phyloP scores from a whole-genome alignment of 805 yeast species.

The Pichia kluyveri region DNA sequence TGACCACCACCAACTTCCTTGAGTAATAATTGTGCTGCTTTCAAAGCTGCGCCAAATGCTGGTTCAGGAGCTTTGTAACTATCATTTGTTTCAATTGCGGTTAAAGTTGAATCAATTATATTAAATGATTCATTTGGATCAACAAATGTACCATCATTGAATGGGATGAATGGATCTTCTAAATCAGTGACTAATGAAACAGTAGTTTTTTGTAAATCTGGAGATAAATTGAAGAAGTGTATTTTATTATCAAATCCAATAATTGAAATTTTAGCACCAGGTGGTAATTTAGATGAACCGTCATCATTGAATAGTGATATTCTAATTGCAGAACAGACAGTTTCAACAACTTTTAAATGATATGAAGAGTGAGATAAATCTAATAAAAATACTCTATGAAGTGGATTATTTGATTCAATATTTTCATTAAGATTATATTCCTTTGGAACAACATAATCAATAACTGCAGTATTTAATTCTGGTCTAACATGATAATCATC shows the following conservation, averaged over 20 bases:
- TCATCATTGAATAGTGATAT: conserved; percentile 42
- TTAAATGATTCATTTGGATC: conserved; percentile 60
- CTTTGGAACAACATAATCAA: conserved; percentile 73
- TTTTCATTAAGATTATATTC: conserved; percentile 46
- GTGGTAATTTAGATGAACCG: conserved; percentile 23
- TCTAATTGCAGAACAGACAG: conserved; percentile 26
- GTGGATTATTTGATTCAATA: neutral
- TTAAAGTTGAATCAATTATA: conserved; percentile 60
- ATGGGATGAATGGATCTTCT: conserved; percentile 76
- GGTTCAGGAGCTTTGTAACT: conserved; percentile 45
- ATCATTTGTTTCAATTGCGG: conserved; percentile 42
- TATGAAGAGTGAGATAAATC: conserved; percentile 66
- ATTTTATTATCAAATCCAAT: conserved; percentile 66
- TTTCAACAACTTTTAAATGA: conserved; percentile 36
- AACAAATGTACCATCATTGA: conserved; percentile 67
- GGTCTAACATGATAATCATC: conserved; percentile 58
- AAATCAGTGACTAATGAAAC: conserved; percentile 60
- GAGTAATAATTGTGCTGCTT: conserved; percentile 57
- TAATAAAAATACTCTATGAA: conserved; percentile 44
- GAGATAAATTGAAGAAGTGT: conserved; percentile 63
- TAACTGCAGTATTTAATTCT: conserved; percentile 74
- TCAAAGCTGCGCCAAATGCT: conserved; percentile 71
- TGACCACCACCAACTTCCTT: conserved; percentile 74
- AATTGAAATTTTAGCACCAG: conserved; percentile 52
- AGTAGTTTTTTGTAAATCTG: conserved; percentile 45